phyloP scores from a whole-genome alignment of 306 rosid species.

The Trifolium pratense region DNA sequence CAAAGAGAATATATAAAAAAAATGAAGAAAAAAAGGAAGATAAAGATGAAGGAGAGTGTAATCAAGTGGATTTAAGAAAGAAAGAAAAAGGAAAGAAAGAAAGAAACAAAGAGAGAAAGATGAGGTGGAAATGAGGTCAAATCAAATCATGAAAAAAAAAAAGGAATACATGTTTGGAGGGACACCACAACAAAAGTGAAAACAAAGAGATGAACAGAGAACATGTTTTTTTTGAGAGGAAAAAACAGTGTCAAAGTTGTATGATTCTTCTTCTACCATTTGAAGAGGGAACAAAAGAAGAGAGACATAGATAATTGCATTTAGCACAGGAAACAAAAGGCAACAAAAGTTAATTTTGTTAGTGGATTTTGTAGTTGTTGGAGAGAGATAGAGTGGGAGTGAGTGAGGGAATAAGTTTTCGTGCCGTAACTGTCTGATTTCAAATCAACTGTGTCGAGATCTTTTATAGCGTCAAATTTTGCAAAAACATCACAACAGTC shows the following conservation, averaged over 20 bases:
- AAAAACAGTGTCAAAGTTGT: conserved; percentile 59
- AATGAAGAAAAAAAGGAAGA: conserved; percentile 5
- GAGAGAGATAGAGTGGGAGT: conserved; percentile 47
- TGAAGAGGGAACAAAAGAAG: conserved; percentile 79
- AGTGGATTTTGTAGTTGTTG: conserved; percentile 62
- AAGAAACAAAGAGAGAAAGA: conserved; percentile 52
- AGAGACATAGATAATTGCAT: conserved; percentile 83
- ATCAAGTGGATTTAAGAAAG: conserved; percentile 47
- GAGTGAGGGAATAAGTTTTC: not conserved
- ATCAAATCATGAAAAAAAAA: conserved; percentile 61
- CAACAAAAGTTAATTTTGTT: conserved; percentile 43
- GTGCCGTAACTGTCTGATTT: too few species aligned
- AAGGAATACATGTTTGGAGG: conserved; percentile 59
- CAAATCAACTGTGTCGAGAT: too few species aligned
- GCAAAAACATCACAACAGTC: too few species aligned
- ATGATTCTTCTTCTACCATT: conserved; percentile 68
- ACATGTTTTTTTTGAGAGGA: too few species aligned
- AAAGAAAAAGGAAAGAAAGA: conserved; percentile 25
- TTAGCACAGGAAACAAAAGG: conserved; percentile 77
- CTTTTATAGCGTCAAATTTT: too few species aligned
- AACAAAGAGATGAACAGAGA: not conserved
- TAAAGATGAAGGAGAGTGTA: conserved; percentile 39
- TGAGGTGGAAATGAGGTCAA: conserved; percentile 68
- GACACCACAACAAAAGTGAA: conserved; percentile 46
- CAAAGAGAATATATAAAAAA: conserved; percentile 34